A percentile compares a stretch with the other conserved stretches of the same genome.
phyloP scores from a whole-genome alignment of 257 asterid genomes.

The Jacaranda copaia region DNA sequence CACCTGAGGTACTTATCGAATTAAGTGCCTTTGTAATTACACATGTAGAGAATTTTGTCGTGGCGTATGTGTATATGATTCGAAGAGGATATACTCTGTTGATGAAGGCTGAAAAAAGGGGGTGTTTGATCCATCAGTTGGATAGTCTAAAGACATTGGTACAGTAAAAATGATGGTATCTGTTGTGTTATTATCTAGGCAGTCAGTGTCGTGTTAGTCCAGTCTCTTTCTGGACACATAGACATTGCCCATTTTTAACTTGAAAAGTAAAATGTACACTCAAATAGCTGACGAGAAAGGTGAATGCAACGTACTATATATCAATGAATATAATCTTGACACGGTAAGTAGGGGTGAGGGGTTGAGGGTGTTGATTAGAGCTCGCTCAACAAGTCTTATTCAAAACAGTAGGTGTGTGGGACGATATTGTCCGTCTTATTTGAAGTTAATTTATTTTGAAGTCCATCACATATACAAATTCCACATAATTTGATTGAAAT shows the following conservation, averaged over 20 bases:
- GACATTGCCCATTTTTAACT: neutral
- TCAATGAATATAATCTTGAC: neutral
- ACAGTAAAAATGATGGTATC: neutral
- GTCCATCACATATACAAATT: too few species aligned
- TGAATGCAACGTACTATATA: neutral
- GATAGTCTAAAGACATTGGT: neutral
- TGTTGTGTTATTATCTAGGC: neutral
- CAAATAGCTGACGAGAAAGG: neutral
- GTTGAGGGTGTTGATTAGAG: too few species aligned
- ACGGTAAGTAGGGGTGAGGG: too few species aligned
- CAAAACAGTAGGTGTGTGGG: too few species aligned
- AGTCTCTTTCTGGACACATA: slow-evolving; percentile 24
- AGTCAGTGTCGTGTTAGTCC: slow-evolving; percentile 24
- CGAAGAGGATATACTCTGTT: neutral
- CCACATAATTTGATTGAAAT: too few species aligned
- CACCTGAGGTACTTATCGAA: neutral
- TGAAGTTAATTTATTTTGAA: too few species aligned
- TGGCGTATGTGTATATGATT: neutral
- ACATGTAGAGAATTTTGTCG: neutral
- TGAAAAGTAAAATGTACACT: neutral
- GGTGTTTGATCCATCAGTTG: slow-evolving; percentile 8
- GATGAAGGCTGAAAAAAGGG: slow-evolving; percentile 25
- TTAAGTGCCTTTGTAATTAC: neutral
- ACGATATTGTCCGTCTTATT: too few species aligned
- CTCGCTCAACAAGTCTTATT: too few species aligned